Percentiles rank a stretch among this genome's conserved stretches.
phyloP scores from a whole-genome alignment of 2,329 filamentous ascomycete species.

The Monilinia fructicola region DNA sequence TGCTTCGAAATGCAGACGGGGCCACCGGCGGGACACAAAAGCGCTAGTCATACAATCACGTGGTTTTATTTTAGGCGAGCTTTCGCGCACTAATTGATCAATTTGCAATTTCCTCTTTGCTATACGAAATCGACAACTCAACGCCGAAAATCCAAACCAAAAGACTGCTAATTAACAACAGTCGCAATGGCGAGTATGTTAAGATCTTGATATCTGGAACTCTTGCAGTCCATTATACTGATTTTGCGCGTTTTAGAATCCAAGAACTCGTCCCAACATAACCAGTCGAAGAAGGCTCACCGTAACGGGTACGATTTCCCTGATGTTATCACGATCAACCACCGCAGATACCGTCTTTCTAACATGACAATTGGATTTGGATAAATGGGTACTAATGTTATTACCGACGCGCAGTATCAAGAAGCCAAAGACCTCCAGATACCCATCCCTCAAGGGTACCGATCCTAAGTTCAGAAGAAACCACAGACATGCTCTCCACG shows the following conservation, averaged over 20 bases:
- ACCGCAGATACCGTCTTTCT: not conserved
- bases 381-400: constrained; percentile 19
- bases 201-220: not conserved
- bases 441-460: constrained; percentile 97
- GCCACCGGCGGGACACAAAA: not conserved
- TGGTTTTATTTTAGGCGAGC: constrained; percentile 17
- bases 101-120: not conserved
- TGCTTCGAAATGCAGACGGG: constrained; percentile 1
- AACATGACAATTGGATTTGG: not conserved
- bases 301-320: constrained; percentile 80
- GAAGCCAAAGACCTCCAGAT: constrained; percentile 99
- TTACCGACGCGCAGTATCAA: constrained; percentile 74
- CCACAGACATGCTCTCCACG: constrained; percentile 99
- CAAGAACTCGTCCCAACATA: constrained; percentile 73
- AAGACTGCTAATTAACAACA: constrained; percentile 24
- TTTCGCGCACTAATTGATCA: not conserved
- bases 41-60: not conserved
- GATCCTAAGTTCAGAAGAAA: constrained; percentile 99
- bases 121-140: constrained; percentile 14
- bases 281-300: constrained; percentile 83
- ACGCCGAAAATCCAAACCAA: constrained; percentile 12
- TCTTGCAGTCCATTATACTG: constrained; percentile 7
- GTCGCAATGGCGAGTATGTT: constrained; percentile 26
- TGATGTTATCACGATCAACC: not conserved
- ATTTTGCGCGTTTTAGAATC: constrained; percentile 61